Percentiles rank a stretch among this genome's conserved stretches.
Conservation (phyloP, 371 early-diverging fungal species). For the Mucor sp. region DNA sequence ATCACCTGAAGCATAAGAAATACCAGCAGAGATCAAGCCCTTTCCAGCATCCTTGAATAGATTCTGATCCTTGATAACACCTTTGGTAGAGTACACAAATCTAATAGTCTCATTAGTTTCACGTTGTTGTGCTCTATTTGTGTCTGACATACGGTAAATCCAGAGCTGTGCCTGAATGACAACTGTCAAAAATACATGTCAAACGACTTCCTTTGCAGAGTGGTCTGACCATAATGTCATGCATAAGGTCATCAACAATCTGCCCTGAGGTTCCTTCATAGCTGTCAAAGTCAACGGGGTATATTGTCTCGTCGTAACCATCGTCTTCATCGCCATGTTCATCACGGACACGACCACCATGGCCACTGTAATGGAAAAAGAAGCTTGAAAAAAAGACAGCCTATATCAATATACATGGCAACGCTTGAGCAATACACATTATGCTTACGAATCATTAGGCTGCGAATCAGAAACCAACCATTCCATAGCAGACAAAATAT, state of each 20-base stretch:
- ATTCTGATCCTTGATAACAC: slow-evolving; percentile 60
- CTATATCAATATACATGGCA: background rate
- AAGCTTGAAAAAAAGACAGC: slow-evolving; percentile 37
- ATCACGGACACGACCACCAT: slow-evolving; percentile 78
- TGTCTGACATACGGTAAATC: slow-evolving; percentile 70
- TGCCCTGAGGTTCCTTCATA: slow-evolving; percentile 65
- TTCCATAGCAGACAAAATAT: slow-evolving; percentile 80
- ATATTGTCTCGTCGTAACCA: slow-evolving; percentile 62
- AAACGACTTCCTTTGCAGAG: slow-evolving; percentile 84
- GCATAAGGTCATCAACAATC: slow-evolving; percentile 88
- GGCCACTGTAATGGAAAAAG: slow-evolving; percentile 92
- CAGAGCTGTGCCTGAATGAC: slow-evolving; percentile 83
- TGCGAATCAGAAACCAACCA: slow-evolving; percentile 87
- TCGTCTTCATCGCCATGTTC: slow-evolving; percentile 85
- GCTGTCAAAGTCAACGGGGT: slow-evolving; percentile 81
- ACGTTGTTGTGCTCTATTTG: background rate
- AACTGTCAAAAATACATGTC: slow-evolving; percentile 86
- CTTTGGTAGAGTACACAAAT: slow-evolving; percentile 72
- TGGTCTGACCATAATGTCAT: slow-evolving; percentile 79
- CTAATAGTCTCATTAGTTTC: background rate
- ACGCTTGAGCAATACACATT: background rate
- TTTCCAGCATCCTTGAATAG: slow-evolving; percentile 51
- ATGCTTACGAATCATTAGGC: slow-evolving; percentile 78
- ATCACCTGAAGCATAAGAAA: slow-evolving; percentile 52
- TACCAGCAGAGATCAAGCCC: slow-evolving; percentile 50